These are phyloP conservation scores for Pseudohalonectria lignicola DNA, from an alignment of 2,329 filamentous ascomycete genomes.

Conservation along the genomic window DNA sequence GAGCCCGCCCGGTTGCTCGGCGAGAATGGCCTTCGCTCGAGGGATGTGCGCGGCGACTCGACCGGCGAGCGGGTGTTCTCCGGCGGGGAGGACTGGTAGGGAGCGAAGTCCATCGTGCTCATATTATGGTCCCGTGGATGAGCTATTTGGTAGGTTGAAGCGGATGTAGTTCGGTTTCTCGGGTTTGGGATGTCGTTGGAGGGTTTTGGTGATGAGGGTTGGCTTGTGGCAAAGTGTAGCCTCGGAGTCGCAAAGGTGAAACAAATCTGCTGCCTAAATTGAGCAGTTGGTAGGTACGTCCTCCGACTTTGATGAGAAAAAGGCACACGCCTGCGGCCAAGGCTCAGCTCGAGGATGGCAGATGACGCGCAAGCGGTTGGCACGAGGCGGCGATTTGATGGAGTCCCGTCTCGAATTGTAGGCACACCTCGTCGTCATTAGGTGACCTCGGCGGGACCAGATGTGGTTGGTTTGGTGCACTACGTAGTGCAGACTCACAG, in stretches of 20 bases:
- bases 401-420: no score
- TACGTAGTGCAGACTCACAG: no score
- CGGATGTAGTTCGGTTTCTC: neutral
- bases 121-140: neutral
- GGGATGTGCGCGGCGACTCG: constrained; percentile 44
- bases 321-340: no score
- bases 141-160: neutral
- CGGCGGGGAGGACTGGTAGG: constrained; percentile 87
- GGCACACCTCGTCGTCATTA: no score
- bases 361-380: neutral
- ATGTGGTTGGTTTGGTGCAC: no score
- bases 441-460: no score
- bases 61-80: constrained; percentile 75
- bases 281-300: no score
- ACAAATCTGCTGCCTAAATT: no score
- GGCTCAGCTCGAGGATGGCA: neutral
- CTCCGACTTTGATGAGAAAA: no score
- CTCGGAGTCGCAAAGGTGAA: no score
- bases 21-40: constrained; percentile 46
- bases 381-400: neutral
- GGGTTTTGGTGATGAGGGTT: no score
- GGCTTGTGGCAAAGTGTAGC: no score
- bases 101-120: constrained; percentile 82
- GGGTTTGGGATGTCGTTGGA: neutral
- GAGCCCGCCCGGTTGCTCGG: constrained; percentile 30